Percentiles rank a stretch among this genome's conserved stretches.
Evolutionary conservation across 2,329 filamentous ascomycete species (phyloP).

Genomic region (Nothophoma quercina): DNA sequence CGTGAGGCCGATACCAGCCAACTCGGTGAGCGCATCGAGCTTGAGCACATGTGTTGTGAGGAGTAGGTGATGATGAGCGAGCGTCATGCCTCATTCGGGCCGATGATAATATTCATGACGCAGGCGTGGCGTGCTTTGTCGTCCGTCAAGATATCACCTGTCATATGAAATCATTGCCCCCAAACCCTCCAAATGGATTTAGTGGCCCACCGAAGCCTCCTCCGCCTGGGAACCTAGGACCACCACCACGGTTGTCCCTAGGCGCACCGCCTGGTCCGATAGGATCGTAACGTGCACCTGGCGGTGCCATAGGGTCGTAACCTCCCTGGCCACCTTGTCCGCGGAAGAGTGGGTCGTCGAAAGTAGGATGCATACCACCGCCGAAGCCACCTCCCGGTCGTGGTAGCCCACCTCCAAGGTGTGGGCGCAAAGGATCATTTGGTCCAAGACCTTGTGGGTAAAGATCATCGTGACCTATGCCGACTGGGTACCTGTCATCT

Average conservation of each 20-base stretch:
- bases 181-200: constrained; percentile 68
- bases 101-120: background rate
- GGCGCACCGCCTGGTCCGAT: constrained; percentile 63
- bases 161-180: constrained; percentile 64
- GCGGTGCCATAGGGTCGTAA: constrained; percentile 78
- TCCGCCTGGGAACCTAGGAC: constrained; percentile 50
- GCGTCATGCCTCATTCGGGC: background rate
- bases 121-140: background rate
- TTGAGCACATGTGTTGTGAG: background rate
- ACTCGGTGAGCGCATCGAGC: background rate
- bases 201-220: constrained; percentile 56
- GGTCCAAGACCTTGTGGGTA: constrained; percentile 88
- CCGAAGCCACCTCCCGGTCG: constrained; percentile 67
- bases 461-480: constrained; percentile 85
- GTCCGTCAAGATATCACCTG: background rate
- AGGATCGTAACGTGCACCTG: constrained; percentile 91
- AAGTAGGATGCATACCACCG: constrained; percentile 94
- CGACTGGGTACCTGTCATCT: constrained; percentile 65
- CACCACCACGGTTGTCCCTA: constrained; percentile 41
- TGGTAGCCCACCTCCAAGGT: constrained; percentile 67
- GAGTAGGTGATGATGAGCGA: background rate
- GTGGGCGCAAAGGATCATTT: constrained; percentile 77
- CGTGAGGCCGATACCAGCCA: too few relatives aligned
- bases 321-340: constrained; percentile 60
- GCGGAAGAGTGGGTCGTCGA: constrained; percentile 86